Evolutionary conservation across 163 green algal genomes (phyloP).

Genomic region (Coccomyxa subellipsoidea): DNA sequence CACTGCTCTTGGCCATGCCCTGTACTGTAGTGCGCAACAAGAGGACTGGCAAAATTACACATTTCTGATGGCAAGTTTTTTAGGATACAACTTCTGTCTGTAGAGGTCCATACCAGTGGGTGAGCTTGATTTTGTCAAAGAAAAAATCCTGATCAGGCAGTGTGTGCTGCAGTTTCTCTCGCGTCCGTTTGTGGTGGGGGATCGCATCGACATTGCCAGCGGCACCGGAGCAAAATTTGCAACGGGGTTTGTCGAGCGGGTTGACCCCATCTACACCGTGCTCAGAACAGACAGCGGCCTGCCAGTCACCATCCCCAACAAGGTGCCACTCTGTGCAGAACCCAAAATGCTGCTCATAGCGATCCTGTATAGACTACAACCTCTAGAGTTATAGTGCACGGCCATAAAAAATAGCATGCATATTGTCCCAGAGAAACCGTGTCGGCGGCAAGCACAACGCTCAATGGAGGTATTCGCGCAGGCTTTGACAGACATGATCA

Average conservation of each 20-base stretch:
- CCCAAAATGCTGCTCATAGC: not conserved
- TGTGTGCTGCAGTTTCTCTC: slow-evolving; percentile 35
- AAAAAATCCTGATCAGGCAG: not conserved
- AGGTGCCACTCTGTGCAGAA: slow-evolving; percentile 12
- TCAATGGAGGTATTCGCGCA: not conserved
- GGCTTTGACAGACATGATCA: slow-evolving; percentile 33
- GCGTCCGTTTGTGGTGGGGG: slow-evolving; percentile 41
- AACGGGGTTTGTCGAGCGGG: slow-evolving; percentile 27
- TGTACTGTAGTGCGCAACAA: no score
- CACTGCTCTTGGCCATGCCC: no score
- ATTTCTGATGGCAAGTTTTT: no score
- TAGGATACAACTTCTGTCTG: no score
- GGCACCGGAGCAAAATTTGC: slow-evolving; percentile 14
- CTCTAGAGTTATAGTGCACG: no score
- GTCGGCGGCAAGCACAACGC: no score
- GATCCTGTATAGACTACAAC: not conserved
- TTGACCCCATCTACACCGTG: slow-evolving; percentile 38
- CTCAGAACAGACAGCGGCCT: slow-evolving; percentile 25
- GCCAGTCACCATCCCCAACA: slow-evolving; percentile 42
- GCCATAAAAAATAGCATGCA: no score
- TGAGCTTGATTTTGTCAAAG: not conserved
- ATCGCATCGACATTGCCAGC: slow-evolving; percentile 29
- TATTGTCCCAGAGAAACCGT: no score
- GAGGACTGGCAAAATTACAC: no score
- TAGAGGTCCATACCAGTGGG: not conserved